Evolutionary conservation across 768 basidiomycete species (phyloP), one percentile per base, ranked within the genome.

Genomic region (Calocera cornea): DNA sequence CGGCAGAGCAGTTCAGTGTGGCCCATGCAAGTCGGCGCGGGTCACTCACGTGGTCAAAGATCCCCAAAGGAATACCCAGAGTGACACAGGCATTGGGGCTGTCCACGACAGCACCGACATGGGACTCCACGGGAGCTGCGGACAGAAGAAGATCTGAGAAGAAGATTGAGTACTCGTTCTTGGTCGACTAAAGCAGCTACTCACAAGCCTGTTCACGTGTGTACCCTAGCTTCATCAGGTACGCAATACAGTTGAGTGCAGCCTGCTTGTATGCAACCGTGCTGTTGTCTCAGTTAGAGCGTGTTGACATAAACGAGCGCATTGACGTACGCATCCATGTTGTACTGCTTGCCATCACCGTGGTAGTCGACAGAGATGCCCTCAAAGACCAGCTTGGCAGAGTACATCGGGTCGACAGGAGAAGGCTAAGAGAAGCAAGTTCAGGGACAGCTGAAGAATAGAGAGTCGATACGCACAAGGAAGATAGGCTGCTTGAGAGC

Each of bases 181-280:
- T 3, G 24, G 2, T 38, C 2, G 7, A 29, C 54, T 2, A 16
- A 19, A 7, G 27, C 2, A 31, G 12, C 33, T 49, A 72, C 79
- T 69, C 70, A 87, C 86, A 89, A 2, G 86, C 85, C 79, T 91
- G 89, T 75, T 91, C 88, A 16, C 87, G 85, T 38, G 89, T 88
- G 71, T 89, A 89, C 27, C 88, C 88, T 64, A 89, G 78, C 84
- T 87, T 67, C 41, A 54, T 66, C 49, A 91, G 79, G 74, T 91
- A 90, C 1, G 82, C 81, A 65, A 91, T 90, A 1, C 86, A 82
- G 71, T 89, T 89, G 66, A 89, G 76, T 0, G 89, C 87, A 3
- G 89, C 89, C 76, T 88, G 87, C 73, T 90, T 89, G 74, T 87
- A 90, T 1, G 89, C 88, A 19, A 88, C 86, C 24, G 87, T 83